Evolutionary conservation across 352 stramenopile genomes (phyloP).

Genomic region (Pythium folliculosum): DNA sequence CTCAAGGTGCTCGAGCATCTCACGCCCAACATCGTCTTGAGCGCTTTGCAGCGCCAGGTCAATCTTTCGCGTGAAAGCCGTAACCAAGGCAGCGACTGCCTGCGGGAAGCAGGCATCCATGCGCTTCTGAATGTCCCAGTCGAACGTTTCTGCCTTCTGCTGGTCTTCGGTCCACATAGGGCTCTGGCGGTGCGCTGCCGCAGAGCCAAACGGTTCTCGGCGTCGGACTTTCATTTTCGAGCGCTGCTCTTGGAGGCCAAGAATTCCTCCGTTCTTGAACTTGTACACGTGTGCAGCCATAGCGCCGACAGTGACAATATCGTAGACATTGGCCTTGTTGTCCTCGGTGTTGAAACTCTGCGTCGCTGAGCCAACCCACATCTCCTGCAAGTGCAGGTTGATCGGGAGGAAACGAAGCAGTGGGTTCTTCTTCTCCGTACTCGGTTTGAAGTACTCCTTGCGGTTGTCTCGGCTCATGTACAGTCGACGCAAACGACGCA

Average conservation of each 20-base stretch:
- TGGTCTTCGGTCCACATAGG: slow-evolving; percentile 84
- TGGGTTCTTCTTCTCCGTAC: slow-evolving; percentile 84
- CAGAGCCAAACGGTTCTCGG: slow-evolving; percentile 48
- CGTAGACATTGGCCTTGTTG: slow-evolving; percentile 61
- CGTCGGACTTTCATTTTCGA: slow-evolving; percentile 67
- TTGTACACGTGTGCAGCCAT: slow-evolving; percentile 89
- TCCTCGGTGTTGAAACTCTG: slow-evolving; percentile 26
- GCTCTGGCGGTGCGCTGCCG: slow-evolving; percentile 54
- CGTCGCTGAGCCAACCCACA: slow-evolving; percentile 73
- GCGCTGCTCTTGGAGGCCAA: slow-evolving; percentile 71
- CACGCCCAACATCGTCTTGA: slow-evolving; percentile 41
- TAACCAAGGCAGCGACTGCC: slow-evolving; percentile 76
- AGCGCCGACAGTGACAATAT: slow-evolving; percentile 84
- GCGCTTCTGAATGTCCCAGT: slow-evolving; percentile 78
- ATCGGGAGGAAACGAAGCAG: slow-evolving; percentile 80
- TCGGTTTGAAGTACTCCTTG: slow-evolving; percentile 87
- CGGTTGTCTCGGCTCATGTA: slow-evolving; percentile 71
- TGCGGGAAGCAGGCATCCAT: slow-evolving; percentile 88
- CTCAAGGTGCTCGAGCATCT: slow-evolving; percentile 76
- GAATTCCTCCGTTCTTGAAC: slow-evolving; percentile 86
- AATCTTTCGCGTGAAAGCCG: slow-evolving; percentile 79
- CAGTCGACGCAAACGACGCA: slow-evolving; percentile 59
- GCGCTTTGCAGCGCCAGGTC: slow-evolving; percentile 70
- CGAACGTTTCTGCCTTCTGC: slow-evolving; percentile 74
- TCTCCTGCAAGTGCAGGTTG: slow-evolving; percentile 86